phyloP scores from a whole-genome alignment of 768 basidiomycete species.

The Cystofilobasidium capitatum region DNA sequence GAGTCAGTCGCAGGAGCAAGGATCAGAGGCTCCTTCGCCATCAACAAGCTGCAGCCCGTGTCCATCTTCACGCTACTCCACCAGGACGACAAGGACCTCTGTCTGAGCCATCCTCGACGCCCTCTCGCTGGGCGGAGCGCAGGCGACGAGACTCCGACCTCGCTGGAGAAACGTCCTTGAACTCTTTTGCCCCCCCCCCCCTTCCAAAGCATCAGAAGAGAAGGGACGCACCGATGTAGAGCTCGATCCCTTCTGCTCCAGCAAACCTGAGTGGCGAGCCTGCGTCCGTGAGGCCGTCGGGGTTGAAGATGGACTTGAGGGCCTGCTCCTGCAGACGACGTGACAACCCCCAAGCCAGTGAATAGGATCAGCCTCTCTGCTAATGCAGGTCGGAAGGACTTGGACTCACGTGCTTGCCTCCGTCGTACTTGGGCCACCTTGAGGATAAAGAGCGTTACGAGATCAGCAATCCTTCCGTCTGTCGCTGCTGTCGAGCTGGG shows the following conservation, averaged over 20 bases:
- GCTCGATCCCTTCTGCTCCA: constrained; percentile 56
- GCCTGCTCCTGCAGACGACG: constrained; percentile 50
- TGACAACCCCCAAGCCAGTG: no score
- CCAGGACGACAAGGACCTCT: no score
- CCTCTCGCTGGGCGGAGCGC: no score
- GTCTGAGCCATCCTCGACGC: no score
- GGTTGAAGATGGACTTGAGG: constrained; percentile 61
- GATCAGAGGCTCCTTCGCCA: neutral
- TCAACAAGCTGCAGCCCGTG: no score
- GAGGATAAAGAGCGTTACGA: neutral
- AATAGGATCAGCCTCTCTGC: no score
- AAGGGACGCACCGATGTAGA: constrained; percentile 53
- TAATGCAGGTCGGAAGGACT: no score
- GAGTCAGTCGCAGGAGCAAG: neutral
- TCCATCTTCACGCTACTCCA: no score
- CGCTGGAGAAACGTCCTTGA: no score
- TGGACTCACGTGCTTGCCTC: neutral
- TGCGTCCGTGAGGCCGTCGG: constrained; percentile 58
- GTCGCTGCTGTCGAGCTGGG: neutral
- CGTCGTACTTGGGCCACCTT: constrained; percentile 14
- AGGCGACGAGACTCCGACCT: neutral
- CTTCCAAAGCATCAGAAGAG: constrained; percentile 31
- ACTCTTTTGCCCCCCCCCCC: constrained; percentile 45
- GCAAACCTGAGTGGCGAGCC: constrained; percentile 61
- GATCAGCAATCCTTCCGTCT: no score